Evolutionary conservation across 2,329 filamentous ascomycete species (phyloP), one percentile per base, ranked within the genome.

Genomic region (Microsporum canis): DNA sequence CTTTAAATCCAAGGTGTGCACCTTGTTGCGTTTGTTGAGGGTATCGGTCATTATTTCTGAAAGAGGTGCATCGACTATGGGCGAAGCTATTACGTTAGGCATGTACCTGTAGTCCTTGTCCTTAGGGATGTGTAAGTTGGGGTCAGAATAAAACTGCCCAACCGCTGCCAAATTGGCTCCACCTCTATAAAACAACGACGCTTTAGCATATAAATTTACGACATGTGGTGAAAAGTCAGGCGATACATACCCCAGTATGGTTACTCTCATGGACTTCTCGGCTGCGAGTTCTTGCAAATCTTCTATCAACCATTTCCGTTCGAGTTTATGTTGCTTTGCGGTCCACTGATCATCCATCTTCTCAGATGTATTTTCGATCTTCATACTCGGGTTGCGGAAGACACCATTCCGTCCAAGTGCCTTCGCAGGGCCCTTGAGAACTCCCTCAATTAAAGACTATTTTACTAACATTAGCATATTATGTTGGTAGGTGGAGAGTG

Each of bases 331-430:
- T 70, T 91, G 89, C 71, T 90, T 95, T 41, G 92, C 89, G 0
- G 92, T 96, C 94, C 94, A 99, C 71, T 99, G 92, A 72, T 97
- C 94, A 70, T 96, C 91, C 33, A 95, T 78, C 12, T 97, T 88
- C 73, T 97, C 94, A 4, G 94, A 88, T 17, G 90, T 90, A 27
- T 90, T 91, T 69, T 96, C 91, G 67, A 96, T 91, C 66, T 88
- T 88, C 76, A 96, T 96, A 43, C 95, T 79, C 49, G 95, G 84
- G 10, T 81, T 81, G 63, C 90, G 89, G 58, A 97, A 80, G 66
- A 95, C 74, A 1, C 92, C 91, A 39, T 87, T 83, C 68, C 89
- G 88, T 43, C 91, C 89, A 29, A 97, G 79, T 3, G 89, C 89
- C 73, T 97, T 97, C 71, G 96, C 82, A 2, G 91, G 91, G 67